Evolutionary conservation across 148 eudicot species (phyloP), one percentile per base, ranked within the genome.

Genomic region (Pouteria glomerata): DNA sequence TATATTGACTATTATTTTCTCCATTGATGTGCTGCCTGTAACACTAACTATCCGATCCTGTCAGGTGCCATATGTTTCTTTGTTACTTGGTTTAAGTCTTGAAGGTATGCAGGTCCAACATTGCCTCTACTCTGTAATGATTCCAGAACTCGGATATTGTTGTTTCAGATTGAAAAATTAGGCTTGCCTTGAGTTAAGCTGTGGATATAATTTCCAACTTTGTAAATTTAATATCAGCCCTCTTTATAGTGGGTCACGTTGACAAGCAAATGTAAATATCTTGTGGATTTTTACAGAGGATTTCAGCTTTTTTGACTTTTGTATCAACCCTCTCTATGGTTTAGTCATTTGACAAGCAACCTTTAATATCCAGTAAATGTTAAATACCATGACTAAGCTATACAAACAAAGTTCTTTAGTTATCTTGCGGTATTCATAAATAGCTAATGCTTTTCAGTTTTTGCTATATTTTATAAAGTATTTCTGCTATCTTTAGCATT

Each of bases 101-200:
- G 7, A 39, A 39, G 29, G 10, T 63, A 4, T 11, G 67, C 30
- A 1, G 30, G n/a, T 13, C 31, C 67, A 23, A 63, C n/a, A 21
- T 41, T 21, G 8, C 50, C 19, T 63, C 31, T 21, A 24, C 50
- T 31, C 48, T 23, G 67, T 50, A 37, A 63, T 37, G 31, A 23
- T 63, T 37, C 67, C 30, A 41, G 67, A 41, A 44, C 50, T 44
- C 31, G 1, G 48, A 63, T 62, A 29, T 30, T 8, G 11, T 59
- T 29, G 39, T 33, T 59, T 19, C 63, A 62, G 30, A 47, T 39
- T 62, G 66, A 62, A 62, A 21, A 37, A 63, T 39, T n/a, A 37
- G 30, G 39, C 30, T 44, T 19, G 13, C 11, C n/a, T 16, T 31
- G 63, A 21, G 47, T 62, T 7, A 27, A 37, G 26, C 63, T 31